Evolutionary conservation across 768 basidiomycete genomes (phyloP), one percentile per base, ranked within the genome.

Genomic region (Lactarius trivialis): DNA sequence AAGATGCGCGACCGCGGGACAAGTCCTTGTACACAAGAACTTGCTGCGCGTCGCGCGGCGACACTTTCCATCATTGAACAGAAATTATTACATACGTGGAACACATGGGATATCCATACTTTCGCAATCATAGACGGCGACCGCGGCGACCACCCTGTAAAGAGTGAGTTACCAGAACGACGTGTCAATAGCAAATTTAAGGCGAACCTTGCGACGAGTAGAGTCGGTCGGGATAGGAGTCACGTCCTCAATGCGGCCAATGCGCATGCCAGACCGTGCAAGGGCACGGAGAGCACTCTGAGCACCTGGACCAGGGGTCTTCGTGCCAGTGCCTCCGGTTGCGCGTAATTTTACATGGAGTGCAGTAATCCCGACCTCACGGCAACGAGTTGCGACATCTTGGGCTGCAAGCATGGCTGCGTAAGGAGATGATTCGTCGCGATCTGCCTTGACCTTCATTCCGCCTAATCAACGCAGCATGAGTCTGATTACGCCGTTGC

Each of bases 381-480:
- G 91, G 89, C 97, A 99, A 69, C 95, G 92, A 56, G 81, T 75
- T 62, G 96, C 96, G 68, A 94, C 93, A 70, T 98, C 96, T 80
- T 98, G 96, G 48, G 96, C 94, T 59, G 96, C 96, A 75, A 98
- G 81, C 95, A 97, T 96, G 74, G 95, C 93, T 56, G 94, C 93
- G 73, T 97, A 92, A 19, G 91, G 92, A 26, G 95, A 98, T 45
- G 94, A 98, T 79, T 99, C 97, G 79, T 99, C 97, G 78, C 97
- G 90, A 78, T 99, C 97, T 14, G 96, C 97, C 82, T 98, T 99
- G 79, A 99, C 97, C 82, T 98, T 98, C 97, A 98, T 98, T 64
- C 97, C 97, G 75, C 93, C 92, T 91, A 58, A 5, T 33, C 19
- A 34, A 30, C 21, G 17, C 37, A 63, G 17, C 37, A 63, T 36